Percentiles rank a stretch among this genome's conserved stretches.
These are phyloP conservation scores for Coemansia aciculifera DNA, from an alignment of 192 early-diverging fungal genomes.

Conservation along the genomic window DNA sequence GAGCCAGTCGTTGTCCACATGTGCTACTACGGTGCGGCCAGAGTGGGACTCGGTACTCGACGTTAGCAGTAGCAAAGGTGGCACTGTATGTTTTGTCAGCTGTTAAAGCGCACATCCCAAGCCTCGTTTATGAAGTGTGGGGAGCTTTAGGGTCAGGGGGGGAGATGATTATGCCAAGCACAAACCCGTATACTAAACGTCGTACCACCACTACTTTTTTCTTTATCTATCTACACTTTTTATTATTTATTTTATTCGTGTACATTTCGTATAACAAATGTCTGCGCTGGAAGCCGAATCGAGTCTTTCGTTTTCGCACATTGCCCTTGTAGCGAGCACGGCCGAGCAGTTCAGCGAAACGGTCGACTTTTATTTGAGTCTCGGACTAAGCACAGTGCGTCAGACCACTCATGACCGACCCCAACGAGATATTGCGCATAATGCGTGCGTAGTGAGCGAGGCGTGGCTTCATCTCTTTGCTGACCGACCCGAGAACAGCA, in stretches of 20 bases:
- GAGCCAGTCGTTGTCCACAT: neutral
- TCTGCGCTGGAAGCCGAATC: conserved; percentile 3
- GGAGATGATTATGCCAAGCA: neutral
- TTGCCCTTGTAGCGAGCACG: conserved; percentile 38
- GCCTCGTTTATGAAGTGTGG: neutral
- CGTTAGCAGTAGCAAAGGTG: neutral
- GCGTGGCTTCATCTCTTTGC: conserved; percentile 65
- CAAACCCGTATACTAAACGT: neutral
- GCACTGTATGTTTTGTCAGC: neutral
- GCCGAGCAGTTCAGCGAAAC: conserved; percentile 35
- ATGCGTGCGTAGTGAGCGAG: conserved; percentile 32
- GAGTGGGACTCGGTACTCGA: neutral
- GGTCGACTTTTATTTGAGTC: conserved; percentile 57
- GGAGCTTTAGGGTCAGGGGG: neutral
- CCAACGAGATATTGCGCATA: conserved; percentile 35
- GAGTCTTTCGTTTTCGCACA: conserved; percentile 46
- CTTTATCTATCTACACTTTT: neutral
- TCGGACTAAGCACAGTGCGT: conserved; percentile 61
- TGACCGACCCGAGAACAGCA: conserved; percentile 29
- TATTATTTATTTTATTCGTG: too few relatives aligned
- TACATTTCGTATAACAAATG: neutral
- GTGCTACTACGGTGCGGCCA: neutral
- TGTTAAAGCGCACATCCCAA: neutral
- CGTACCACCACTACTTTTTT: neutral
- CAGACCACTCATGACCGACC: conserved; percentile 28